Evolutionary conservation across 2,329 filamentous ascomycete species (phyloP).

Genomic region (Beauveria pseudobassiana): DNA sequence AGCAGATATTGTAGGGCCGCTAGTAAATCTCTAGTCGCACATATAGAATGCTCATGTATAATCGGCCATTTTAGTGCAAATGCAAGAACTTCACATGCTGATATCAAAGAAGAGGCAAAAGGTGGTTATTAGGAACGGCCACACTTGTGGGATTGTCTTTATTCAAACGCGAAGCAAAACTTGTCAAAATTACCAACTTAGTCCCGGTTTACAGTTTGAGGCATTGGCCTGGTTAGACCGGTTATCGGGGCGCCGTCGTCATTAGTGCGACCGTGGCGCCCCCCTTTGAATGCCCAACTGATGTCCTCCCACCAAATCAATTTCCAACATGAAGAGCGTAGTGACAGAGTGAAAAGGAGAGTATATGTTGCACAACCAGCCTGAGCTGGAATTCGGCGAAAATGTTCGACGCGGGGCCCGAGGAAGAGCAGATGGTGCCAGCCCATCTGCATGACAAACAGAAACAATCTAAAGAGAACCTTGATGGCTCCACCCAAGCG

Average conservation of each 20-base stretch:
- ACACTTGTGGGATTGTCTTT: neutral
- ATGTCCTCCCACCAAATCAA: neutral
- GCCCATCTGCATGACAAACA: slow-evolving; percentile 1
- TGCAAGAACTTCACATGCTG: neutral
- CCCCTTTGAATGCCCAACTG: neutral
- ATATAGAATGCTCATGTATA: too few species aligned
- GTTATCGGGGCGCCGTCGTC: neutral
- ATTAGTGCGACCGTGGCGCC: slow-evolving; percentile 1
- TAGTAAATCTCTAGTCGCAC: too few species aligned
- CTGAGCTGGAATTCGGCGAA: neutral
- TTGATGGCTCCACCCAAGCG: neutral
- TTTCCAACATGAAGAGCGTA: neutral
- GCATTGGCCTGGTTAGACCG: neutral
- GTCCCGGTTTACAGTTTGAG: neutral
- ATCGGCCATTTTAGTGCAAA: neutral
- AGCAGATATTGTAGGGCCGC: neutral
- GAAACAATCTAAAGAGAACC: neutral
- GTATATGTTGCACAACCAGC: neutral
- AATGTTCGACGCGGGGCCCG: neutral
- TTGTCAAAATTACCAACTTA: neutral
- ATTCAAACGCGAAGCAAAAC: neutral
- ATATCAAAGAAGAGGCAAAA: neutral
- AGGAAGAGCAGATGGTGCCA: neutral
- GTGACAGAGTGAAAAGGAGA: neutral
- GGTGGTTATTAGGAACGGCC: neutral